These are phyloP conservation scores for Fusarium irregulare DNA, from an alignment of 2,329 filamentous ascomycete genomes.

Conservation along the genomic window DNA sequence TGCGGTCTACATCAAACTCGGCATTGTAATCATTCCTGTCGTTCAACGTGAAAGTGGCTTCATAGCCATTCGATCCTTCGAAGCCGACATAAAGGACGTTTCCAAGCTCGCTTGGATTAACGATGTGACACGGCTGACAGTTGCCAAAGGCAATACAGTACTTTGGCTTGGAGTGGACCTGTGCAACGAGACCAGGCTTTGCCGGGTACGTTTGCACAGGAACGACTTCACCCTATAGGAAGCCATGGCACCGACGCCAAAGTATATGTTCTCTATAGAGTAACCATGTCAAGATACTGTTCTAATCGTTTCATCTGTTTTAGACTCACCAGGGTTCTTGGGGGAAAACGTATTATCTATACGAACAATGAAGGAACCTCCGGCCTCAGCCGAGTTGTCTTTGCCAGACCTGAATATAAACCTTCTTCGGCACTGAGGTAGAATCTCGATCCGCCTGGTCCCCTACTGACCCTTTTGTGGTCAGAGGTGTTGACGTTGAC, in stretches of 20 bases:
- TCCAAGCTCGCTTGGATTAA: background rate
- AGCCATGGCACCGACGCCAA: background rate
- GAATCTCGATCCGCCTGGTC: fast-evolving
- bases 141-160: background rate
- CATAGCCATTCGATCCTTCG: no score
- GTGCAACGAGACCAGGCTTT: fast-evolving
- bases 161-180: background rate
- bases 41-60: no score
- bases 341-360: no score
- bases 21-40: no score
- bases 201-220: background rate
- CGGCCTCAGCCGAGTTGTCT: fast-evolving
- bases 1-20: no score
- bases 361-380: fast-evolving
- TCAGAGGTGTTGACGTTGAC: no score
- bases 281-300: no score
- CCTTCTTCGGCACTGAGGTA: no score
- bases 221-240: background rate
- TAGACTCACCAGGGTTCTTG: no score
- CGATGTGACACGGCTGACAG: background rate
- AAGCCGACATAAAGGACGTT: background rate
- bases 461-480: no score
- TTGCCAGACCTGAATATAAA: fast-evolving
- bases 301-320: fast-evolving
- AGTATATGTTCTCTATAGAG: background rate